Evolutionary conservation across 371 early-diverging fungal genomes (phyloP), one percentile per base, ranked within the genome.

Genomic region (Basidiobolus meristosporus): DNA sequence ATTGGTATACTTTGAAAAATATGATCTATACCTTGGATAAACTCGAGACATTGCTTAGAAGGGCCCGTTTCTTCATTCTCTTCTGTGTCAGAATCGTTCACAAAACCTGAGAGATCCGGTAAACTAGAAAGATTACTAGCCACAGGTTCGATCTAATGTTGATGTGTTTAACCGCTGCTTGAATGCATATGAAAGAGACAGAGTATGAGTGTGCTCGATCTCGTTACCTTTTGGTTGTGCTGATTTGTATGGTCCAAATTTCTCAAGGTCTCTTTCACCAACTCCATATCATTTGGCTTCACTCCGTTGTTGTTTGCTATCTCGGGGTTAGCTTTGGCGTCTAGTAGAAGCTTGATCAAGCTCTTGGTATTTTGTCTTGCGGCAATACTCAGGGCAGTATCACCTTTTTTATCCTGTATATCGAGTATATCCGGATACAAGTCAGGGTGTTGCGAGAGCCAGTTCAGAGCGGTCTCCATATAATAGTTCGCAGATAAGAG

Each of bases 381-480:
- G 0, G 92, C 90, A 45, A 95, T 70, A 44, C 73, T 82, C 31
- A 91, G 51, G 7, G 92, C 86, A 0, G 97, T 92, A 44, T 96
- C 82, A 1, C 97, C 97, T 26, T 71, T 69, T 34, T 44, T 54
- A 49, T 95, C 96, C 54, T 78, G 77, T 12, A 77, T 62, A 36
- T 65, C 54, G 16, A 60, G 52, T 18, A 51, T 57, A 33, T 44
- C 38, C 17, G n/a, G n/a, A 31, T 2, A 16, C 6, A 7, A 31
- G 70, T 69, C 3, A 59, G 56, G 2, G 58, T 60, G 38, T 63
- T 59, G n/a, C 50, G 39, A 0, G 60, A 81, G 44, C 40, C 65
- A 70, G 12, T 77, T 74, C 10, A 86, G 57, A 20, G 86, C 43
- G 46, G 83, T 77, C 42, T 91, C 86, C 68, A 87, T 70, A 51